Base-by-base conservation (phyloP, 1,284 basidiomycete genomes). In the Cutaneotrichosporon sp. region DNA sequence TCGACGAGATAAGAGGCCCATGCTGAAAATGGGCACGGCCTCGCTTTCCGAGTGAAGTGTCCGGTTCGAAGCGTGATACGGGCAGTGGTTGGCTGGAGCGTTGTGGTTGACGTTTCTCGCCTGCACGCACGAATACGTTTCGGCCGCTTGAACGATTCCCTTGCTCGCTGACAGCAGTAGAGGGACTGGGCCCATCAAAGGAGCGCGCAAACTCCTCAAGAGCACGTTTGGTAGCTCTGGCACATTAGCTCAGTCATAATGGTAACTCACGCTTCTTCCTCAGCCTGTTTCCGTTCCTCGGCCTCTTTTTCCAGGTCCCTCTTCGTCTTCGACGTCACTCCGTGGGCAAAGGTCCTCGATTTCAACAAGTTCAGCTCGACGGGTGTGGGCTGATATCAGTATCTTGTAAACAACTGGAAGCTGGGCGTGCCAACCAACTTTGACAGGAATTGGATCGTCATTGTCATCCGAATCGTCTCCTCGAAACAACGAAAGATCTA, bases 231-330 rank as follows among this genome's bases (percentile, higher is more conserved):
- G 51, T 45, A 13, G 44, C 36, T 17, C 49, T 50, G 35, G 21
- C 10, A 17, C 13, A 18, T 14, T 13, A 34, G 18, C 15, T 33
- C 12, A 18, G 15, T 13, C 30, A 21, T 9, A 21, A 17, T 15
- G 26, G 23, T 44, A 18, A 59, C 70, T 37, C 37, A 74, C 74
- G 69, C 59, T 62, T 84, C 81, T 55, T 86, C 86, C 66, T 92
- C 90, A 64, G 88, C 85, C 68, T 88, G 84, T 61, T 80, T 83
- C 68, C 84, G 84, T 76, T 91, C 92, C 33, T 86, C 87, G 52
- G 89, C 88, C 43, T 89, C 90, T 46, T 84, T 84, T 69, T 96
- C 91, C 63, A 86, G 83, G 68, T 96, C 91, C 68, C 87, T 90
- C 73, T 94, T 78, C 2, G 75, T 74, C 65, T 78, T 78, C 46